A percentile compares a stretch with the other conserved stretches of the same genome.
phyloP scores from a whole-genome alignment of 768 basidiomycete genomes.

The Lentinula guzmanii region DNA sequence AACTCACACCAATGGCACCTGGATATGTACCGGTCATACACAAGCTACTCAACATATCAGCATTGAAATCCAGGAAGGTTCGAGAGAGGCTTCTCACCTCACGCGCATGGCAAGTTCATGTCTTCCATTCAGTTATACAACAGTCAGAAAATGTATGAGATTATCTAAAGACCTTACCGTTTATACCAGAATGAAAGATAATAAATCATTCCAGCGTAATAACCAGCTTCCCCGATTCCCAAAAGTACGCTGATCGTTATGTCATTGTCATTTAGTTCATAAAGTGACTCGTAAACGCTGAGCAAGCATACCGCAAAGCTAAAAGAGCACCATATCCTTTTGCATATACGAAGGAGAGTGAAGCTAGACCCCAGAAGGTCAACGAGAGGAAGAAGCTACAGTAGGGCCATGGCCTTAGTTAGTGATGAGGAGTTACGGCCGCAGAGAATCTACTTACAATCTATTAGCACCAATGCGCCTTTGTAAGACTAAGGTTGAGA shows the following conservation, averaged over 20 bases:
- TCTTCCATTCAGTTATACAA: slow-evolving; percentile 14
- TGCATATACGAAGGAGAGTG: slow-evolving; percentile 47
- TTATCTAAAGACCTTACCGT: slow-evolving; percentile 7
- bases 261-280: neutral
- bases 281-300: neutral
- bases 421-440: neutral
- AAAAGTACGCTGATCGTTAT: slow-evolving; percentile 37
- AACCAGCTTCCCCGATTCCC: slow-evolving; percentile 58
- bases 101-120: slow-evolving; percentile 46
- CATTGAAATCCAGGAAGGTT: neutral
- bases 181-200: slow-evolving; percentile 56
- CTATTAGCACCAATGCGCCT: slow-evolving; percentile 52
- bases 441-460: slow-evolving; percentile 29
- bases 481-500: slow-evolving; percentile 38
- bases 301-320: slow-evolving; percentile 25
- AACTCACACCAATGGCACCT: slow-evolving; percentile 44
- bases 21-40: slow-evolving; percentile 56
- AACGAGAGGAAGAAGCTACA: slow-evolving; percentile 49
- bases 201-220: slow-evolving; percentile 57
- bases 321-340: slow-evolving; percentile 47
- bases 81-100: slow-evolving; percentile 23
- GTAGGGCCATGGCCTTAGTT: neutral
- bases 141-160: neutral
- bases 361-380: slow-evolving; percentile 46
- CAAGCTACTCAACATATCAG: slow-evolving; percentile 24